Evolutionary conservation across 1,284 basidiomycete species (phyloP), one percentile per base, ranked within the genome.

Genomic region (Melanopsichium pennsylvanicum): DNA sequence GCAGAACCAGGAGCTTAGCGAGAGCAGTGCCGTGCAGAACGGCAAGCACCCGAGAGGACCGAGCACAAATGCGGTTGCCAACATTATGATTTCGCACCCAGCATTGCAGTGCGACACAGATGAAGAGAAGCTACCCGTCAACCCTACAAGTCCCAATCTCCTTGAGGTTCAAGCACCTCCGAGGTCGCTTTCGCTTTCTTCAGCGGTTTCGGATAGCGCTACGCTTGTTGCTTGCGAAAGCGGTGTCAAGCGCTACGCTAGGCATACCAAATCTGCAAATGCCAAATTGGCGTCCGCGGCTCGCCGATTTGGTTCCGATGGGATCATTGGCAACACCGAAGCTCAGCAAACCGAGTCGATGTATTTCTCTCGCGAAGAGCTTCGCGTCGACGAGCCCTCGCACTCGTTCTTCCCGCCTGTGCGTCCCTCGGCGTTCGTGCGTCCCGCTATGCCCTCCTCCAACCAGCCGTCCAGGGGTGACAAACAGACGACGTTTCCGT

Each of bases 331-430:
- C 23, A 15, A n/a, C 15, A 22, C 25, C 16, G 38, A 42, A 9
- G 55, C 21, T 25, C 55, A 59, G 27, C n/a, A n/a, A n/a, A 37
- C 42, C 0, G 40, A 22, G 15, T 67, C 63, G 12, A 50, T 57
- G 36, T 56, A 47, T 27, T 60, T 57, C 25, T 52, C 57, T 8
- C 39, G 26, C n/a, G 38, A 56, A 38, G 57, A 67, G 40, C 40
- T 56, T 6, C 36, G 60, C 45, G 26, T 27, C 26, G 40, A 66
- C 34, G 26, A 47, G 23, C 50, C 57, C 2, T 43, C 47, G 2
- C 13, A 45, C 44, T 54, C 31, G 51, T 67, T 67, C 44, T 67
- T 67, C 44, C 63, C 63, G 1, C 8, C 63, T 9, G 52, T 60
- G 11, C 51, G 48, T 16, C 63, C 57, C 2, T 60, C 51, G 3